A percentile compares a stretch with the other conserved stretches of the same genome.
Conservation (phyloP, 805 yeast species). For the Vanderwaltozyma tropicalis region DNA sequence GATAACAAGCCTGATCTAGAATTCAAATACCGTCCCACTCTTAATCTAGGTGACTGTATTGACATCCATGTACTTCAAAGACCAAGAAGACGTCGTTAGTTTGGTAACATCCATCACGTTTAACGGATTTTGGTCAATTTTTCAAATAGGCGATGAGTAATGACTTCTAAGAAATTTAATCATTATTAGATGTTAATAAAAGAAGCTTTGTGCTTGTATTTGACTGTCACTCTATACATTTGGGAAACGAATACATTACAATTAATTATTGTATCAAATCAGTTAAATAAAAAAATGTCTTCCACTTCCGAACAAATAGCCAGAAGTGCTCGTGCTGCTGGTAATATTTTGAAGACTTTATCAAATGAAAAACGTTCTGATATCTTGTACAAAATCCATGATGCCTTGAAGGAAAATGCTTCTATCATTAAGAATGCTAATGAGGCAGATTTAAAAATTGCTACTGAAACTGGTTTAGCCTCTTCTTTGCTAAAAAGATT, state of each 20-base stretch:
- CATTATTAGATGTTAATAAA: no score
- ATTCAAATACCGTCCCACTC: slow-evolving; percentile 15
- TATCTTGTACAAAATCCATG: slow-evolving; percentile 65
- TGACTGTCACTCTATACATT: no score
- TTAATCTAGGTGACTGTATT: slow-evolving; percentile 20
- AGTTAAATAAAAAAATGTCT: neutral
- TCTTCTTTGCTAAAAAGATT: slow-evolving; percentile 71
- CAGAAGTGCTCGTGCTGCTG: slow-evolving; percentile 68
- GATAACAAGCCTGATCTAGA: slow-evolving; percentile 19
- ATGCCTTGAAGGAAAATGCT: slow-evolving; percentile 51
- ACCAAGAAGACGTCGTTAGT: slow-evolving; percentile 19
- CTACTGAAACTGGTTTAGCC: slow-evolving; percentile 50
- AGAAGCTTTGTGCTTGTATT: no score
- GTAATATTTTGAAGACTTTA: slow-evolving; percentile 70
- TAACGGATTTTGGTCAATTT: neutral
- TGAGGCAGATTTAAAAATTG: slow-evolving; percentile 60
- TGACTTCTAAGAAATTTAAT: no score
- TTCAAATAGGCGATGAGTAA: no score
- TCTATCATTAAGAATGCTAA: slow-evolving; percentile 63
- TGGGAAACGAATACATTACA: no score
- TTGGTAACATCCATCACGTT: neutral
- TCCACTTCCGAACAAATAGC: slow-evolving; percentile 62
- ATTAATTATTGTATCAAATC: neutral
- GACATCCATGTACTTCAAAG: slow-evolving; percentile 24
- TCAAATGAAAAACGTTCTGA: slow-evolving; percentile 59